phyloP scores from a whole-genome alignment of 352 stramenopile species.

The Globisporangium cylindrosporum region DNA sequence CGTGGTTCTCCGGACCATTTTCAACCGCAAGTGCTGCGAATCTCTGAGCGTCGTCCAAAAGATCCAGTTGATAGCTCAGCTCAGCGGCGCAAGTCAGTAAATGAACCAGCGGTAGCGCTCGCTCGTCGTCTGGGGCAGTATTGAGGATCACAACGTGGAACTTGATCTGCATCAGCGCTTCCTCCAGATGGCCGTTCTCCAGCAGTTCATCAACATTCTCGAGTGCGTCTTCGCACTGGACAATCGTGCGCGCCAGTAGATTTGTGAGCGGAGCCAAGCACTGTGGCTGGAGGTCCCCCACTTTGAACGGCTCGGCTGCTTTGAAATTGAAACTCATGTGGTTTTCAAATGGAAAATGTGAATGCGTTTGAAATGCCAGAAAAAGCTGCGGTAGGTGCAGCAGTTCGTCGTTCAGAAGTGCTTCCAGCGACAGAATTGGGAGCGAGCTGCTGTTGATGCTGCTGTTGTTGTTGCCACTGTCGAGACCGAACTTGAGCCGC shows the following conservation, averaged over 20 bases:
- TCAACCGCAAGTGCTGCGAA: constrained; percentile 38
- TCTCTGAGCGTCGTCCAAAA: constrained; percentile 21
- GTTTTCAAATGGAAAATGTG: constrained; percentile 22
- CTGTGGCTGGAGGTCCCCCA: constrained; percentile 19
- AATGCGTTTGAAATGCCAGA: constrained; percentile 41
- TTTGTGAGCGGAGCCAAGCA: constrained; percentile 19
- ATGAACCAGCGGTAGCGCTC: constrained; percentile 29
- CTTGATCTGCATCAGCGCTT: constrained; percentile 34
- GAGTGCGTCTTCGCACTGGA: constrained; percentile 26
- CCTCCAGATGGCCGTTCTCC: constrained; percentile 20
- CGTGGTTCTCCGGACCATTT: constrained; percentile 29
- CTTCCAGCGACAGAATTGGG: constrained; percentile 16
- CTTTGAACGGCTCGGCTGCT: constrained; percentile 19
- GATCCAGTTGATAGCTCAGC: constrained; percentile 24
- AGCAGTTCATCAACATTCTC: constrained; percentile 22
- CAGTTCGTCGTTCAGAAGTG: constrained; percentile 34
- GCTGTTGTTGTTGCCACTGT: not conserved
- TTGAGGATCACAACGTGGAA: constrained; percentile 43
- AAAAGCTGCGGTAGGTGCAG: constrained; percentile 58
- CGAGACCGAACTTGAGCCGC: constrained; percentile 36
- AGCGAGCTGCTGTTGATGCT: constrained; percentile 7
- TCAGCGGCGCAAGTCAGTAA: constrained; percentile 40
- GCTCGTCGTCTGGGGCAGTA: constrained; percentile 25
- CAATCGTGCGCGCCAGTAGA: constrained; percentile 24
- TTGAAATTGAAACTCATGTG: constrained; percentile 41